Evolutionary conservation across 129 eudicot genomes (phyloP).

Genomic region (Pittosporum tobira): DNA sequence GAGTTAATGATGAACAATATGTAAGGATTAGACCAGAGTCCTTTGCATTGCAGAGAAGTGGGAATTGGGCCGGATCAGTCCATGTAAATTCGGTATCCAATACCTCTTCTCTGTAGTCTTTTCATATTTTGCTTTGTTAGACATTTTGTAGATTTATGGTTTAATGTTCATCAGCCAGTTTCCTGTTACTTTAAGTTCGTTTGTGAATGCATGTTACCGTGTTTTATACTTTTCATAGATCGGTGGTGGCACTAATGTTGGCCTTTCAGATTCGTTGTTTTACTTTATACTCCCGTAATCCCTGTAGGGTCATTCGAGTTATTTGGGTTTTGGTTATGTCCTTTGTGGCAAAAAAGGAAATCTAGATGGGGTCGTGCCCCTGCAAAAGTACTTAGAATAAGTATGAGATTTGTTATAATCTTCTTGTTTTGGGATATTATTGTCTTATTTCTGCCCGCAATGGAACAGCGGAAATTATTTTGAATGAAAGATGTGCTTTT

Average conservation of each 20-base stretch:
- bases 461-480: neutral
- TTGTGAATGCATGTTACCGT: neutral
- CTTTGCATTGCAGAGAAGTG: slow-evolving; percentile 16
- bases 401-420: neutral
- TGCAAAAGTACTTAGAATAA: neutral
- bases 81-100: slow-evolving; percentile 17
- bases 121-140: slow-evolving; percentile 8
- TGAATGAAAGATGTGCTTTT: neutral
- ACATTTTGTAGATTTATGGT: slow-evolving; percentile 15
- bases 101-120: slow-evolving; percentile 17
- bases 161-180: neutral
- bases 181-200: neutral
- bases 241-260: slow-evolving; percentile 3
- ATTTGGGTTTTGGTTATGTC: neutral
- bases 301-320: neutral
- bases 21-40: slow-evolving; percentile 28
- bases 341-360: neutral
- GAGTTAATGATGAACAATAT: slow-evolving; percentile 24
- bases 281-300: neutral
- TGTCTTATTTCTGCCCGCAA: neutral
- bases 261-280: neutral
- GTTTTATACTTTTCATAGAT: neutral
- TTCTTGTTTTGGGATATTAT: neutral
- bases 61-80: slow-evolving; percentile 5
- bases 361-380: neutral